Percentiles rank a stretch among this genome's conserved stretches.
Conservation (phyloP, 108 stramenopile species). For the Aurantiochytrium sp. region DNA sequence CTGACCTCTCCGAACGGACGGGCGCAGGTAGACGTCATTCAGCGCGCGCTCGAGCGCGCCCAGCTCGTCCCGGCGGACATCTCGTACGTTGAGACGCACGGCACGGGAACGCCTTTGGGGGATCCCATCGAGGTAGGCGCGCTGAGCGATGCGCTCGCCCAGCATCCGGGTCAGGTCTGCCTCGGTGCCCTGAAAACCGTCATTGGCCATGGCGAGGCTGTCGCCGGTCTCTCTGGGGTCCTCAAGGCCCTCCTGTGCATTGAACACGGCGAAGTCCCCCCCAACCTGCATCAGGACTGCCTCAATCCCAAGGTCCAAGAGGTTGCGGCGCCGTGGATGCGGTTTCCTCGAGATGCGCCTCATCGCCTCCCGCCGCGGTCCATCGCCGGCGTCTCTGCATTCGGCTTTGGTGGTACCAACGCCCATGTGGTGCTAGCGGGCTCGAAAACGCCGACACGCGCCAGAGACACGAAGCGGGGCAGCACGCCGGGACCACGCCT, state of each 20-base stretch:
- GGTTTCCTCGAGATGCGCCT: neutral
- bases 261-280: neutral
- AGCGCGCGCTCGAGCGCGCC: neutral
- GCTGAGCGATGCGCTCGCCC: neutral
- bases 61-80: neutral
- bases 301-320: neutral
- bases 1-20: constrained; percentile 39
- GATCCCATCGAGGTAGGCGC: constrained; percentile 39
- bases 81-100: constrained; percentile 37
- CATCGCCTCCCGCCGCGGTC: neutral
- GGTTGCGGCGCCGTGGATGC: neutral
- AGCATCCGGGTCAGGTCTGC: neutral
- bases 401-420: constrained; percentile 44
- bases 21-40: constrained; percentile 28
- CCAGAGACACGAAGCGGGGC: neutral
- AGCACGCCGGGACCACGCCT: too few relatives aligned
- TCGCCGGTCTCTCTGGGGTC: constrained; percentile 25
- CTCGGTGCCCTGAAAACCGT: constrained; percentile 32
- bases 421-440: constrained; percentile 24
- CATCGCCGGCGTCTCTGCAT: constrained; percentile 21
- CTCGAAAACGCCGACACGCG: neutral
- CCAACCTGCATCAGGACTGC: neutral
- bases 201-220: constrained; percentile 41
- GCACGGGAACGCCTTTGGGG: constrained; percentile 38
- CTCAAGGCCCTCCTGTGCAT: constrained; percentile 19